Evolutionary conservation across 2,329 filamentous ascomycete genomes (phyloP).

Genomic region (Cladosporium halotolerans): DNA sequence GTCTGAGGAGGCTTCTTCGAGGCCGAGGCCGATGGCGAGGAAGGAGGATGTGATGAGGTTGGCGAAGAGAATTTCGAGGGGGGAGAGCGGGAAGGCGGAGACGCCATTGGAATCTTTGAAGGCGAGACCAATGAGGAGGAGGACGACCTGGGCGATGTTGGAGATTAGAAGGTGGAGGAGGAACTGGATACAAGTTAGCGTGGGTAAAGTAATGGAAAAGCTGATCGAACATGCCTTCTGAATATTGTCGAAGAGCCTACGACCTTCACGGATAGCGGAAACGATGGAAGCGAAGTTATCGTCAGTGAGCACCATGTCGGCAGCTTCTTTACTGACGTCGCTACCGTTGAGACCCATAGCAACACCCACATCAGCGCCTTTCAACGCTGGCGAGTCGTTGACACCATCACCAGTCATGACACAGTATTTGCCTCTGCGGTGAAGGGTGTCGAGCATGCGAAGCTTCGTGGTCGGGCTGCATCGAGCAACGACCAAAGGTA

Average conservation of each 20-base stretch:
- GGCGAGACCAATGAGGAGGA: slow-evolving; percentile 41
- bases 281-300: slow-evolving; percentile 43
- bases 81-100: slow-evolving; percentile 41
- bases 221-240: slow-evolving; percentile 28
- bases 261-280: slow-evolving; percentile 40
- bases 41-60: slow-evolving; percentile 44
- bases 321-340: slow-evolving; percentile 41
- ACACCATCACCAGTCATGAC: slow-evolving; percentile 44
- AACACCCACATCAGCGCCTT: slow-evolving; percentile 41
- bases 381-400: slow-evolving; percentile 41
- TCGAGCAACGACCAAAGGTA: slow-evolving; percentile 41
- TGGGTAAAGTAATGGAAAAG: too few relatives aligned
- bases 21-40: slow-evolving; percentile 41
- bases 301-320: slow-evolving; percentile 41
- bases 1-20: slow-evolving; percentile 41
- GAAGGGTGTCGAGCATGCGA: slow-evolving; percentile 42
- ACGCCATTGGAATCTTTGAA: slow-evolving; percentile 40
- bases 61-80: slow-evolving; percentile 44
- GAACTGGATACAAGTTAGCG: slow-evolving; percentile 23
- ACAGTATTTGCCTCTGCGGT: slow-evolving; percentile 35
- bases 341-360: slow-evolving; percentile 40
- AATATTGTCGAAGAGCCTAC: slow-evolving; percentile 42
- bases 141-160: slow-evolving; percentile 44
- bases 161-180: slow-evolving; percentile 44
- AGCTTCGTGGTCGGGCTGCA: slow-evolving; percentile 44